Conservation (phyloP, 2,329 filamentous ascomycete genomes). For the Curvularia lunata region DNA sequence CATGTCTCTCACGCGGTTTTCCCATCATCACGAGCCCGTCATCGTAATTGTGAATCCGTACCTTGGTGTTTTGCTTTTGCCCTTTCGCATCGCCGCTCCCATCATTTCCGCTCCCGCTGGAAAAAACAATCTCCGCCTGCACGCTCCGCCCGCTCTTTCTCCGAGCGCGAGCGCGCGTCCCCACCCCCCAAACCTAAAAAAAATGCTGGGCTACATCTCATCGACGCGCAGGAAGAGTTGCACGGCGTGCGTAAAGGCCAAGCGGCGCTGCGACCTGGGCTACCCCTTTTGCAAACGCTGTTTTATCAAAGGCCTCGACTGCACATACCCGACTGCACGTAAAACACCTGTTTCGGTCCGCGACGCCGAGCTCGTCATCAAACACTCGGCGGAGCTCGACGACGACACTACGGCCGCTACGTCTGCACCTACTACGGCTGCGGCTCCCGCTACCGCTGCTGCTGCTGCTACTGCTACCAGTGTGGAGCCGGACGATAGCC, state of each 20-base stretch:
- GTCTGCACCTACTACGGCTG: neutral
- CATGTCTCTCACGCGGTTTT: neutral
- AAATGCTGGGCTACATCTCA: conserved; percentile 42
- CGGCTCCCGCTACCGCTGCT: neutral
- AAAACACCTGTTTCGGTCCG: conserved; percentile 16
- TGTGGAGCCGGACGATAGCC: neutral
- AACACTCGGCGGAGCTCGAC: conserved; percentile 25
- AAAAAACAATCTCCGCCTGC: conserved; percentile 2
- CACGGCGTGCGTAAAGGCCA: conserved; percentile 37
- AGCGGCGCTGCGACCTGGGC: conserved; percentile 40
- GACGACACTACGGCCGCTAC: conserved; percentile 16
- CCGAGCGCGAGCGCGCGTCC: neutral
- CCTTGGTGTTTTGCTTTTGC: neutral
- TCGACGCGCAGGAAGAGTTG: conserved; percentile 43
- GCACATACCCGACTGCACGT: conserved; percentile 33
- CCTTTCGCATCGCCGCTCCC: neutral
- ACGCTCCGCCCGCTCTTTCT: neutral
- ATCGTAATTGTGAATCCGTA: neutral
- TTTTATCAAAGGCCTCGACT: conserved; percentile 35
- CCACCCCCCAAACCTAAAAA: conserved; percentile 10
- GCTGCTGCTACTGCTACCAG: neutral
- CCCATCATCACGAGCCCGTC: neutral
- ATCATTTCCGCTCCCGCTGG: neutral
- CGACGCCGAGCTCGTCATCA: conserved; percentile 37
- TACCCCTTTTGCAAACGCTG: conserved; percentile 41